phyloP scores from a whole-genome alignment of 331 rosid genomes.

The Malus hybrid region DNA sequence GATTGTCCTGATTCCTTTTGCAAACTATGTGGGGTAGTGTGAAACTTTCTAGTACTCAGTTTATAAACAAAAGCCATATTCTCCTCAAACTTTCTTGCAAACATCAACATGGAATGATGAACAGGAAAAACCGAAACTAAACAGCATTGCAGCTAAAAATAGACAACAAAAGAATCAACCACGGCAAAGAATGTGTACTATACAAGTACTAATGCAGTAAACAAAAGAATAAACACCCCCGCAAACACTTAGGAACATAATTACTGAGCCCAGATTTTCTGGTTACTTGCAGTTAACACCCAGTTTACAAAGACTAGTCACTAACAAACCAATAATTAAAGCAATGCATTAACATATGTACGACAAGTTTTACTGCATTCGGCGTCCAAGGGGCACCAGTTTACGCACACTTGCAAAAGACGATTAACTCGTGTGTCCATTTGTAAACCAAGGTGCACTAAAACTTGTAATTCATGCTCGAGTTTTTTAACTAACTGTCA shows the following conservation, averaged over 20 bases:
- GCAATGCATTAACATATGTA: background rate
- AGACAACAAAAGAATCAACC: background rate
- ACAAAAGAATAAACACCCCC: background rate
- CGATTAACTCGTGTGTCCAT: background rate
- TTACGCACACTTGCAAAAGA: background rate
- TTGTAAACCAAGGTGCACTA: background rate
- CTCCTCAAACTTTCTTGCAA: too few relatives aligned
- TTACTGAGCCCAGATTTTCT: background rate
- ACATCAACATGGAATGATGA: background rate
- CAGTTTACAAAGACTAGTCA: too few relatives aligned
- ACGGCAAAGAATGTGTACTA: background rate
- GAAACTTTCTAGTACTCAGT: background rate
- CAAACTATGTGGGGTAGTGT: background rate
- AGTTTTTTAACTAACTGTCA: background rate
- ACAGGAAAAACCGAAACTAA: background rate
- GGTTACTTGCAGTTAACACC: too few relatives aligned
- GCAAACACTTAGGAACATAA: background rate
- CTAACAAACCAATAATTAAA: background rate
- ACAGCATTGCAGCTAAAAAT: background rate
- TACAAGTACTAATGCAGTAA: background rate
- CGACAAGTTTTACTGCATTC: background rate
- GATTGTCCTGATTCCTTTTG: background rate
- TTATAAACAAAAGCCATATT: background rate
- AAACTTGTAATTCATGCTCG: background rate
- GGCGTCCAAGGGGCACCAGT: background rate